Base-by-base conservation (phyloP, 148 eudicot species). In the Cornus kousa region DNA sequence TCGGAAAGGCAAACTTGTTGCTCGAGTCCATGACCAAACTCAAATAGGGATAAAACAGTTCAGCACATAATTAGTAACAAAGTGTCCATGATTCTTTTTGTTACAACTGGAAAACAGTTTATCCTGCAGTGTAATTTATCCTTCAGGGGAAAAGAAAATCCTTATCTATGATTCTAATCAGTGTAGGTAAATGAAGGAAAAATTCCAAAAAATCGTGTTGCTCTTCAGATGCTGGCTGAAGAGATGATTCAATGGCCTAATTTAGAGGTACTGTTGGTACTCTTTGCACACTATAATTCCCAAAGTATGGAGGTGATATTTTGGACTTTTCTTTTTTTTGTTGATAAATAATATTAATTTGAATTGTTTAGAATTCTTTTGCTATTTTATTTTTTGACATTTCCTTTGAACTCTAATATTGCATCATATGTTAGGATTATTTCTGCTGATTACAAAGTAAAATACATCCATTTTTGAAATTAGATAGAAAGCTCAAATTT, bases 161-260 rank as follows among this genome's bases (percentile, higher is more conserved):
- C 73, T 17, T 23, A 12, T 72, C 74, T 72, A 33, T 72, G 33
- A 7, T 48, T 74, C 68, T 9, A 35, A 67, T 70, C 69, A 22
- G 59, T 80, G 28, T 77, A 94, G 98, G 93, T 94, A 37, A 91
- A 94, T 81, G 89, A 92, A 82, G 98, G 97, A 48, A 86, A 88
- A 87, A 77, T 90, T 75, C 98, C 98, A 0, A 78, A 85, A 83
- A 72, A 94, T 78, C 91, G 89, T 40, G 46, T 80, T 67, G 94
- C 97, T 68, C 83, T 94, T 65, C 85, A 68, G 55, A 84, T 94
- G 88, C 90, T 94, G 48, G 97, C 95, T 37, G 97, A 92, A 85
- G 98, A 94, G 86, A 86, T 94, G 94, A 73, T 75, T 35, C 87
- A 83, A 78, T 94, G 98, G 98, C 98, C 98, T 75, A 94, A 92